A percentile compares a stretch with the other conserved stretches of the same genome.
Evolutionary conservation across 179 eudicot genomes (phyloP).

Genomic region (Pouteria campechiana): DNA sequence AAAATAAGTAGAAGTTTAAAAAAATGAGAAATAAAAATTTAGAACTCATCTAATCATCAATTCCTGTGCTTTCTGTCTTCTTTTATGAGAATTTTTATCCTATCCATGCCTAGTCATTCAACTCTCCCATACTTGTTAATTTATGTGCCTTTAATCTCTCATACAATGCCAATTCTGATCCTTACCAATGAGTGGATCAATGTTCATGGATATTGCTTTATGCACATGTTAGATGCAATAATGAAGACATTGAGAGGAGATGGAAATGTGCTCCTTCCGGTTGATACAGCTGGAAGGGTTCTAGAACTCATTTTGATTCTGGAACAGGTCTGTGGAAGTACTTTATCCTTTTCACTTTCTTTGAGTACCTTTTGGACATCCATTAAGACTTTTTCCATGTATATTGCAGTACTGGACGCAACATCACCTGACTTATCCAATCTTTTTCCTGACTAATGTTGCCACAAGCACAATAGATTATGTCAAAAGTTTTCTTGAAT

Average conservation of each 20-base stretch:
- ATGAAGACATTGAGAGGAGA: conserved; percentile 57
- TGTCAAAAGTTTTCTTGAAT: conserved; percentile 91
- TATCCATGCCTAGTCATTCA: too few relatives aligned
- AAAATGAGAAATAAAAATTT: too few relatives aligned
- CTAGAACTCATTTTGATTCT: conserved; percentile 67
- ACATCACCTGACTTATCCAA: conserved; percentile 76
- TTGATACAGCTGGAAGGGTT: conserved; percentile 95
- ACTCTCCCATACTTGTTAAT: too few relatives aligned
- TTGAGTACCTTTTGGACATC: background rate
- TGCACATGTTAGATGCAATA: conserved; percentile 38
- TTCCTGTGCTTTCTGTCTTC: background rate
- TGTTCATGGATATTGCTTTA: background rate
- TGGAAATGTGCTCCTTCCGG: conserved; percentile 87
- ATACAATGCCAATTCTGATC: too few relatives aligned
- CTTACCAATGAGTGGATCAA: too few relatives aligned
- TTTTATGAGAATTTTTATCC: too few relatives aligned
- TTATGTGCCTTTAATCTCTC: too few relatives aligned
- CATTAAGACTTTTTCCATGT: conserved; percentile 1
- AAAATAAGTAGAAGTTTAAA: too few relatives aligned
- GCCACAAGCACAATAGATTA: conserved; percentile 90
- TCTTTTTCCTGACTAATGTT: conserved; percentile 82
- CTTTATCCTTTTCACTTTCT: background rate
- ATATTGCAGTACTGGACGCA: conserved; percentile 91
- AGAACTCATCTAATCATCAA: too few relatives aligned
- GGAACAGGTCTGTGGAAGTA: conserved; percentile 54